These are phyloP conservation scores for Colletotrichum graminicola DNA, from an alignment of 2,329 filamentous ascomycete genomes.

Conservation along the genomic window DNA sequence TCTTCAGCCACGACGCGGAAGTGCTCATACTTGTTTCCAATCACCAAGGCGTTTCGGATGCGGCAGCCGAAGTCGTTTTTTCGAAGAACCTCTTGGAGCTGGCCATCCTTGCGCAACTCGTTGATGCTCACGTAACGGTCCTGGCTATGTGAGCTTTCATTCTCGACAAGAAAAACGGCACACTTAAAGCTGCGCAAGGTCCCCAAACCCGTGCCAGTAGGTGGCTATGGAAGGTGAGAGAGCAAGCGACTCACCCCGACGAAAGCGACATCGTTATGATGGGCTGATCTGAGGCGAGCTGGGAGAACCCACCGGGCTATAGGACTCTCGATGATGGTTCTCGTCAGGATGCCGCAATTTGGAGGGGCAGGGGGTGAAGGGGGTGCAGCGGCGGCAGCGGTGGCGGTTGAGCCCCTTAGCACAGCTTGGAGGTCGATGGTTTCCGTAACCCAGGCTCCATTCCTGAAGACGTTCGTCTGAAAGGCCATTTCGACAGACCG, in stretches of 20 bases:
- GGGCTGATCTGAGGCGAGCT: conserved; percentile 77
- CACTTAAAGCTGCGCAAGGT: conserved; percentile 8
- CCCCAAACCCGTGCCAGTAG: conserved; percentile 11
- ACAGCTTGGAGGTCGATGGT: conserved; percentile 60
- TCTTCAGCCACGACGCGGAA: conserved; percentile 50
- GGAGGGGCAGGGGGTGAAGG: conserved; percentile 57
- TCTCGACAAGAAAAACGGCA: neutral
- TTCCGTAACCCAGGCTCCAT: conserved; percentile 69
- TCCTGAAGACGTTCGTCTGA: conserved; percentile 65
- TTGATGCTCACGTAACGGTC: conserved; percentile 85
- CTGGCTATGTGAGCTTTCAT: conserved; percentile 54
- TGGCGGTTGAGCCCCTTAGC: conserved; percentile 53
- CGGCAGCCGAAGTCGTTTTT: conserved; percentile 83
- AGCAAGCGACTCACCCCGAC: conserved; percentile 72
- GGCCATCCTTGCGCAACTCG: conserved; percentile 76
- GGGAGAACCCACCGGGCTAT: conserved; percentile 82
- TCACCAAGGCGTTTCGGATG: conserved; percentile 82
- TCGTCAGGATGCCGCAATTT: conserved; percentile 79
- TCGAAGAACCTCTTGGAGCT: conserved; percentile 79
- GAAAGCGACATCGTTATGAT: conserved; percentile 86
- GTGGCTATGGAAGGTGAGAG: conserved; percentile 8
- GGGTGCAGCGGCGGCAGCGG: conserved; percentile 46
- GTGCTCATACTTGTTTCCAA: conserved; percentile 67
- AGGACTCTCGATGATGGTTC: conserved; percentile 82
- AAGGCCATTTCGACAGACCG: conserved; percentile 48